Percentiles rank a stretch among this genome's conserved stretches.
Conservation (phyloP, 2,329 filamentous ascomycete genomes). For the Aspergillus thermomutatus region DNA sequence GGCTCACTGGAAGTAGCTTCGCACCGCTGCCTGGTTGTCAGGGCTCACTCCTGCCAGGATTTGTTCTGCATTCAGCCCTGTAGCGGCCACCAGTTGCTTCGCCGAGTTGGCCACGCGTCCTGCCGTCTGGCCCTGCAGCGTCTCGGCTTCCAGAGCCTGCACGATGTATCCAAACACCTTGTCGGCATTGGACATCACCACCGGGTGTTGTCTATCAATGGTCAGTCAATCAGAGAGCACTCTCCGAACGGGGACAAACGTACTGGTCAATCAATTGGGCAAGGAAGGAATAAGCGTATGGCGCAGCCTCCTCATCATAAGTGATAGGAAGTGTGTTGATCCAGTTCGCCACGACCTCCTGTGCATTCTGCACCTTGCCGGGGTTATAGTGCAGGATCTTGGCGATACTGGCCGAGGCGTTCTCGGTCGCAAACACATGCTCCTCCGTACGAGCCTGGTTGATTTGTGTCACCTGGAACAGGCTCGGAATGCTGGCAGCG, state of each 20-base stretch:
- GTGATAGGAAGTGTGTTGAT: conserved; percentile 84
- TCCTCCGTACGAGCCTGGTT: conserved; percentile 83
- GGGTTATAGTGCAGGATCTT: conserved; percentile 94
- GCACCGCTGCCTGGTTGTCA: conserved; percentile 76
- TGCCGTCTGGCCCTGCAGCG: conserved; percentile 79
- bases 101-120: conserved; percentile 71
- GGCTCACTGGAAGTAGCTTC: conserved; percentile 68
- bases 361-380: conserved; percentile 69
- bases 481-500: conserved; percentile 69
- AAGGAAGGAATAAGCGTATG: conserved; percentile 91
- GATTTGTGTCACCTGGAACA: conserved; percentile 81
- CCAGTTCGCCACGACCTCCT: conserved; percentile 80
- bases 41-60: conserved; percentile 71
- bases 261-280: conserved; percentile 91
- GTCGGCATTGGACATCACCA: conserved; percentile 70
- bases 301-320: conserved; percentile 95
- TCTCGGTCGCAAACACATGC: conserved; percentile 95
- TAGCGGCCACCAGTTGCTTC: conserved; percentile 71
- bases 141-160: conserved; percentile 86
- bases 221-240: background rate
- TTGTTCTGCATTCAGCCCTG: conserved; percentile 71
- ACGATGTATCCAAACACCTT: conserved; percentile 83
- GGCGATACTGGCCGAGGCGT: conserved; percentile 91
- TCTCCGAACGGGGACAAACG: conserved; percentile 42
- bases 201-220: conserved; percentile 71